A percentile compares a stretch with the other conserved stretches of the same genome.
Conservation (phyloP, 371 early-diverging fungal species). For the Actinomucor elegans region DNA sequence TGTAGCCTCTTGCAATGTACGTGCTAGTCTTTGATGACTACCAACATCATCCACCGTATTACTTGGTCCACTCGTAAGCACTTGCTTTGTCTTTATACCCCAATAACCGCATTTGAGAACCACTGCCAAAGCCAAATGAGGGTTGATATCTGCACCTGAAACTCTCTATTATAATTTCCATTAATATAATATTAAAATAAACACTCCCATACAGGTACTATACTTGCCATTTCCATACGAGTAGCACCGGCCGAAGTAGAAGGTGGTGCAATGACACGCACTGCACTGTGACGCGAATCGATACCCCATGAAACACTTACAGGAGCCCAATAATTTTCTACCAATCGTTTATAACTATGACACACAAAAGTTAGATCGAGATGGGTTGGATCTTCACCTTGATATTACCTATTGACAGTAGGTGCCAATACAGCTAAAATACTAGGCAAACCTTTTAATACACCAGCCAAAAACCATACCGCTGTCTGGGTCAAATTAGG, state of each 20-base stretch:
- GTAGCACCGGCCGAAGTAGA: constrained; percentile 62
- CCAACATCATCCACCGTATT: constrained; percentile 6
- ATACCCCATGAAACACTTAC: constrained; percentile 80
- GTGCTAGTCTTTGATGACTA: constrained; percentile 51
- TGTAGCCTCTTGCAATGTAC: constrained; percentile 68
- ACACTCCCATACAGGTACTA: not conserved
- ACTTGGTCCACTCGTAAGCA: constrained; percentile 46
- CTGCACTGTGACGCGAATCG: constrained; percentile 74
- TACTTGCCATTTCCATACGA: constrained; percentile 67
- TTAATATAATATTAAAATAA: constrained; percentile 6
- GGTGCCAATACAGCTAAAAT: constrained; percentile 80
- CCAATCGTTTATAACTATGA: constrained; percentile 77
- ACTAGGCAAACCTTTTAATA: constrained; percentile 72
- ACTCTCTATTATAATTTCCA: constrained; percentile 54
- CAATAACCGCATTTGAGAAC: constrained; percentile 76
- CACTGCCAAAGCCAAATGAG: constrained; percentile 78
- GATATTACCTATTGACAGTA: constrained; percentile 69
- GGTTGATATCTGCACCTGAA: constrained; percentile 82
- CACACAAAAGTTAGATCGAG: not conserved
- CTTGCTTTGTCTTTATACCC: constrained; percentile 68
- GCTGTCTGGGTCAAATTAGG: constrained; percentile 56
- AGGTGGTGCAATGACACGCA: constrained; percentile 79
- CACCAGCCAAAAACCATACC: constrained; percentile 74
- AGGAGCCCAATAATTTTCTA: constrained; percentile 89
- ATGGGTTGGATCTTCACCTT: not conserved